These are phyloP conservation scores for Amniculicola lignicola DNA, from an alignment of 495 filamentous ascomycete species.

Conservation along the genomic window DNA sequence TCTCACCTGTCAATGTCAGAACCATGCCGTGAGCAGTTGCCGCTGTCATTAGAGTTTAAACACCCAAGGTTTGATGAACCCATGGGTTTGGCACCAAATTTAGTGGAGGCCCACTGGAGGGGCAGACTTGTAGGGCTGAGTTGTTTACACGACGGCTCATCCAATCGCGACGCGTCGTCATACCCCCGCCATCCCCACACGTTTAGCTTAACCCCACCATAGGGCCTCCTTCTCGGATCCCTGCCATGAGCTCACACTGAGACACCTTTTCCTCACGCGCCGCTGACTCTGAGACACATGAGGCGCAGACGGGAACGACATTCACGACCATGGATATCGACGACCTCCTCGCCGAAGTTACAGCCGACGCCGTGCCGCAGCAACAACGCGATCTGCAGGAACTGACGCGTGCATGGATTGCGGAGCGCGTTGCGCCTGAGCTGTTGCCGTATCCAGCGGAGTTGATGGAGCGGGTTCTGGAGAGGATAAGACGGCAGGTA, in stretches of 20 bases:
- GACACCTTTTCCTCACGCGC: constrained; percentile 19
- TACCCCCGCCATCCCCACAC: constrained; percentile 1
- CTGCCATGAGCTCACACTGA: background rate
- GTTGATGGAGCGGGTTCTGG: constrained; percentile 74
- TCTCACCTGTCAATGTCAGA: too few relatives aligned
- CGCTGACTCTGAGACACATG: too few relatives aligned
- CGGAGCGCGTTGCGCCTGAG: constrained; percentile 84
- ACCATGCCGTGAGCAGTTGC: too few relatives aligned
- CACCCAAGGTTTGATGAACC: too few relatives aligned
- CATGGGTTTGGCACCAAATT: too few relatives aligned
- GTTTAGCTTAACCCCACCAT: constrained; percentile 19
- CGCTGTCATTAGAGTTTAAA: too few relatives aligned
- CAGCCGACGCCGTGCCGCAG: constrained; percentile 19
- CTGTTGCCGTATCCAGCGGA: constrained; percentile 64
- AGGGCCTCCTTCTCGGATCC: background rate
- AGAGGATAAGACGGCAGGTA: constrained; percentile 67
- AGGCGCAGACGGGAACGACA: background rate
- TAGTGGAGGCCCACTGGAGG: too few relatives aligned
- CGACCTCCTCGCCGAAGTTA: constrained; percentile 34
- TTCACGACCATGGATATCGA: constrained; percentile 34
- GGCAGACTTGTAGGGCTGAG: too few relatives aligned
- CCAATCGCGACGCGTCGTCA: constrained; percentile 12
- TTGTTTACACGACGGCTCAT: too few relatives aligned
- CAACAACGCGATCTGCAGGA: constrained; percentile 67
- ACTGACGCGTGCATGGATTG: constrained; percentile 87